Percentiles rank a stretch among this genome's conserved stretches.
These are phyloP conservation scores for Mycena galopus DNA, from an alignment of 768 basidiomycete genomes.

Conservation along the genomic window DNA sequence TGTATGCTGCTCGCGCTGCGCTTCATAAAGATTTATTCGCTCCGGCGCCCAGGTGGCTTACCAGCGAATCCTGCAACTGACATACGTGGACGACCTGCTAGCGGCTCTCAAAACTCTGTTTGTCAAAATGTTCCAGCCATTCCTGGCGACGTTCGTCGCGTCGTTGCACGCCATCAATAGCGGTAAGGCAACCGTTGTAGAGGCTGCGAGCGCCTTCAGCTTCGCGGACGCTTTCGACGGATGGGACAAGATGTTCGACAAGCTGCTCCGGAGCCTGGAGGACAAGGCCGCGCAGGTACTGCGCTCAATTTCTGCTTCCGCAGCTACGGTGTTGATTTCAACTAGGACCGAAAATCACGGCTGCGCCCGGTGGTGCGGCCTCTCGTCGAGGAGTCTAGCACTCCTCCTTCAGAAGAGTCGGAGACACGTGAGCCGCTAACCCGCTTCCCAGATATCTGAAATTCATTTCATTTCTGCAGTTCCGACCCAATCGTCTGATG, in stretches of 20 bases:
- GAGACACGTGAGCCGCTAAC: constrained; percentile 62
- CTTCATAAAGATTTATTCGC: constrained; percentile 3
- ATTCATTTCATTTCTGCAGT: constrained; percentile 45
- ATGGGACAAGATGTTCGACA: constrained; percentile 88
- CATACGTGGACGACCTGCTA: constrained; percentile 93
- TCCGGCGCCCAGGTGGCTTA: constrained; percentile 81
- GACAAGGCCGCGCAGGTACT: constrained; percentile 79
- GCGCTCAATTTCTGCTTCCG: background rate
- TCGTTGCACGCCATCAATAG: constrained; percentile 77
- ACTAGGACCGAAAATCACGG: constrained; percentile 81
- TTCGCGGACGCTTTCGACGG: constrained; percentile 78
- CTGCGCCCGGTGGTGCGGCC: constrained; percentile 58
- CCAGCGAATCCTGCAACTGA: constrained; percentile 94
- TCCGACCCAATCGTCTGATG: constrained; percentile 63
- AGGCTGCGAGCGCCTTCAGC: constrained; percentile 67
- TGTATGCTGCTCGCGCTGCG: constrained; percentile 44
- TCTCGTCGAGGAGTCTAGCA: constrained; percentile 53
- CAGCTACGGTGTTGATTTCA: background rate
- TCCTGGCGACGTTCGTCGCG: constrained; percentile 85
- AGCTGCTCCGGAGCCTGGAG: constrained; percentile 79
- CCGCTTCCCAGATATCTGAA: background rate
- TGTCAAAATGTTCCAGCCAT: constrained; percentile 87
- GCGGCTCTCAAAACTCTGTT: constrained; percentile 86
- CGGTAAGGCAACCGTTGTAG: constrained; percentile 56
- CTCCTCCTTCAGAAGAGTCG: constrained; percentile 72